phyloP scores from a whole-genome alignment of 352 stramenopile species.

The Globisporangium paroecandrum region DNA sequence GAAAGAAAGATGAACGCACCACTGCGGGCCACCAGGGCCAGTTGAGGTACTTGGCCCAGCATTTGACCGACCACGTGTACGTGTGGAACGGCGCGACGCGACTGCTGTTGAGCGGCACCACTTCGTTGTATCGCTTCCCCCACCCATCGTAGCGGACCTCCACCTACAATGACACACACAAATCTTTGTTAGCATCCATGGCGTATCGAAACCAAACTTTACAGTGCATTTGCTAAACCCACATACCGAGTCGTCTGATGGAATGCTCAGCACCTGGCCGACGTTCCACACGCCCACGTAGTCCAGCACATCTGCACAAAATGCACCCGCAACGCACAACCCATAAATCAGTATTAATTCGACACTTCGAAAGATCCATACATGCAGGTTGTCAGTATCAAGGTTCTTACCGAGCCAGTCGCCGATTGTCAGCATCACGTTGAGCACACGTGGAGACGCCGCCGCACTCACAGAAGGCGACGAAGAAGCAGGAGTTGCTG shows the following conservation, averaged over 20 bases:
- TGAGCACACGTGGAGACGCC: background rate
- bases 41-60: constrained; percentile 80
- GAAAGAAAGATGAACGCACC: constrained; percentile 25
- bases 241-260: constrained; percentile 5
- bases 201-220: too few species aligned
- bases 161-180: constrained; percentile 24
- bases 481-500: background rate
- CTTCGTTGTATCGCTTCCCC: constrained; percentile 51
- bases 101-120: constrained; percentile 48
- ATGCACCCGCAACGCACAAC: background rate
- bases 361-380: background rate
- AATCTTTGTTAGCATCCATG: background rate
- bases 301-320: constrained; percentile 12
- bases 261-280: constrained; percentile 8
- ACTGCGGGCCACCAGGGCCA: constrained; percentile 73
- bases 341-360: background rate
- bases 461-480: background rate
- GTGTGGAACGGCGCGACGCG: constrained; percentile 72
- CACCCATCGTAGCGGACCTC: constrained; percentile 74
- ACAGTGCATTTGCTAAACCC: background rate
- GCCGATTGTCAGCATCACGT: constrained; percentile 3
- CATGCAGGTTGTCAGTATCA: background rate
- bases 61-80: constrained; percentile 77
- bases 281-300: constrained; percentile 15
- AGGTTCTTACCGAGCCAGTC: constrained; percentile 2